A percentile compares a stretch with the other conserved stretches of the same genome.
Conservation (phyloP, 192 early-diverging fungal species). For the Coemansia sp. region DNA sequence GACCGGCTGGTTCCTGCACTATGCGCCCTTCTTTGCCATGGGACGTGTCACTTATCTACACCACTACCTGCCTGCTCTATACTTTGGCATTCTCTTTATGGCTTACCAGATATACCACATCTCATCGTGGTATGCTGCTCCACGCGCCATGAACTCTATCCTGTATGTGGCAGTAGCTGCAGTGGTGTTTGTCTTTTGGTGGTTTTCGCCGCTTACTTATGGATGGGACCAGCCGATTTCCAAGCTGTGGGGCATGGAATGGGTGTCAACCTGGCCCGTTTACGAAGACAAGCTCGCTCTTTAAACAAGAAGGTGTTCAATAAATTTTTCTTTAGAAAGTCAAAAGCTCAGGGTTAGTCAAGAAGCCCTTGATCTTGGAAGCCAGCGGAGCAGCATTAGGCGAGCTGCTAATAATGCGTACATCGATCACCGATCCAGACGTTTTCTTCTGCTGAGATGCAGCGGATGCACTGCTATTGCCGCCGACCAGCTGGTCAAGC, state of each 20-base stretch:
- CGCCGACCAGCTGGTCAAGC: slow-evolving; percentile 33
- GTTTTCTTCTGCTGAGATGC: slow-evolving; percentile 1
- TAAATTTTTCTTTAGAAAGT: slow-evolving; percentile 15
- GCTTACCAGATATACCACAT: slow-evolving; percentile 59
- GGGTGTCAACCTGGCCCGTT: slow-evolving; percentile 38
- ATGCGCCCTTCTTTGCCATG: slow-evolving; percentile 75
- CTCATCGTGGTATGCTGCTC: slow-evolving; percentile 26
- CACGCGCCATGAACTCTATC: slow-evolving; percentile 3
- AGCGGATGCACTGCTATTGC: not conserved
- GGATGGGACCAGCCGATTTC: slow-evolving; percentile 44
- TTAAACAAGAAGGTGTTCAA: slow-evolving; percentile 7
- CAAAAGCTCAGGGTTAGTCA: slow-evolving; percentile 44
- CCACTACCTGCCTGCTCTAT: slow-evolving; percentile 74
- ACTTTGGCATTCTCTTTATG: slow-evolving; percentile 66
- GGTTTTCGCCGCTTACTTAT: slow-evolving; percentile 50
- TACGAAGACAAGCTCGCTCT: slow-evolving; percentile 31
- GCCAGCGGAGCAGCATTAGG: slow-evolving; percentile 23
- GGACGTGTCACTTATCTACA: slow-evolving; percentile 76
- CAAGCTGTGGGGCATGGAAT: slow-evolving; percentile 39
- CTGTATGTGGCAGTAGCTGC: slow-evolving; percentile 4
- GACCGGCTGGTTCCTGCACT: slow-evolving; percentile 70
- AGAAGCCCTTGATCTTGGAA: slow-evolving; percentile 34
- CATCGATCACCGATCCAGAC: slow-evolving; percentile 16
- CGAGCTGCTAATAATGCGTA: slow-evolving; percentile 29
- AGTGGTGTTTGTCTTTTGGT: slow-evolving; percentile 38